Evolutionary conservation across 2,329 filamentous ascomycete species (phyloP), one percentile per base, ranked within the genome.

Genomic region (Aspergillus thermomutatus): DNA sequence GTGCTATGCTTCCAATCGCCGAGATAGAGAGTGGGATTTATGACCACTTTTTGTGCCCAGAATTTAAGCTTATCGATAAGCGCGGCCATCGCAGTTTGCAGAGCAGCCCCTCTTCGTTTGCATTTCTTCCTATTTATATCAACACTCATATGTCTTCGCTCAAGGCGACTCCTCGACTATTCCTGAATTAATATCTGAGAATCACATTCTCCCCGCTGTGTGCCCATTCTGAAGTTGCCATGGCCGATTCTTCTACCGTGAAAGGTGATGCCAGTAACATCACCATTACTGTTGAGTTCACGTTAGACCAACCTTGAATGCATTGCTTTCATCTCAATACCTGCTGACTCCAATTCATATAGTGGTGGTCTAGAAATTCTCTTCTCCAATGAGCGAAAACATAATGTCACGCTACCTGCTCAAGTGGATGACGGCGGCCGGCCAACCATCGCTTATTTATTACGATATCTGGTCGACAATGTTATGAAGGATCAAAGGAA

Each of bases 341-440:
- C 52, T 27, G 46, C 48, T 60, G 46, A 60, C 37, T 47, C 5
- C 8, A 4, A 23, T 54, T 40, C 52, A 51, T 37, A 65, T 62
- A 92, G 94, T 62, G 94, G 94, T 60, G 94, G 94, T 23, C 84
- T 99, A 19, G 94, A 99, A 77, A 89, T 96, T 79, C 87, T 99
- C 63, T 99, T 99, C 77, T 86, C 87, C 31, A 88, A 96, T 72
- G 81, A 91, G 75, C 85, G 88, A 55, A 88, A 86, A 65, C 90
- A 93, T 72, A 77, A 80, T 23, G 72, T 99, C 48, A 76, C 81
- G 3, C 74, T 97, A 45, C 91, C 93, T 21, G 76, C 82, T 28
- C 80, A 70, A 54, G 82, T 87, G 67, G 76, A 81, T 53, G 77
- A 84, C 58, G 87, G 86, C 50, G 77, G 79, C 55, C 81, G 84